These are phyloP conservation scores for Acacia confusa DNA, from an alignment of 306 rosid species.

Conservation along the genomic window DNA sequence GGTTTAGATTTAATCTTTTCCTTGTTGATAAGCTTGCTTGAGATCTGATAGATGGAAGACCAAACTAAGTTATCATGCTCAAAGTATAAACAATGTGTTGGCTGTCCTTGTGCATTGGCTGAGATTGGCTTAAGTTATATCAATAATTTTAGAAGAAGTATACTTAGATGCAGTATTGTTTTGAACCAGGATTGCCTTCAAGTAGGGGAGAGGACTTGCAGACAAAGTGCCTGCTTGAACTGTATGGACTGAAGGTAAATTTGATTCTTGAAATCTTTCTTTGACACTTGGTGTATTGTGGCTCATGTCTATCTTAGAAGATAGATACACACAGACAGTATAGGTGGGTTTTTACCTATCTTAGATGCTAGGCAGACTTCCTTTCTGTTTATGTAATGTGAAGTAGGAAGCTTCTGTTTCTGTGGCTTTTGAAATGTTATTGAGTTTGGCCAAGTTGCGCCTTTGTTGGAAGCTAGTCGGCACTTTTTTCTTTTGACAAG, in stretches of 20 bases:
- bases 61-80: conserved; percentile 18
- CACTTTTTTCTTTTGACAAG: not conserved
- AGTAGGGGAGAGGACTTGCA: conserved; percentile 94
- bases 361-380: conserved; percentile 18
- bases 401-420: conserved; percentile 15
- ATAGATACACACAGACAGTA: not conserved
- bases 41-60: not conserved
- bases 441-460: conserved; percentile 18
- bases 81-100: conserved; percentile 27
- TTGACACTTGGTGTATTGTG: conserved; percentile 13
- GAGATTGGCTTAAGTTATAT: conserved; percentile 5
- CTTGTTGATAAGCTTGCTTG: not conserved
- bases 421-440: conserved; percentile 11
- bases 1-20: conserved; percentile 2
- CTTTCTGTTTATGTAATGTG: conserved; percentile 6
- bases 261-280: conserved; percentile 36
- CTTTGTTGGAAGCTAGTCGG: conserved; percentile 5
- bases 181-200: conserved; percentile 85
- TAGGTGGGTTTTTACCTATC: conserved; percentile 2
- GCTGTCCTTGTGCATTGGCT: conserved; percentile 8
- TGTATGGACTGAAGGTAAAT: conserved; percentile 94
- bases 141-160: conserved; percentile 19
- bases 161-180: conserved; percentile 35
- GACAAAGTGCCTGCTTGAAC: conserved; percentile 90
- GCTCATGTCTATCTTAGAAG: conserved; percentile 12